These are phyloP conservation scores for Lactuca sativa DNA, from an alignment of 129 eudicot genomes.

Conservation along the genomic window DNA sequence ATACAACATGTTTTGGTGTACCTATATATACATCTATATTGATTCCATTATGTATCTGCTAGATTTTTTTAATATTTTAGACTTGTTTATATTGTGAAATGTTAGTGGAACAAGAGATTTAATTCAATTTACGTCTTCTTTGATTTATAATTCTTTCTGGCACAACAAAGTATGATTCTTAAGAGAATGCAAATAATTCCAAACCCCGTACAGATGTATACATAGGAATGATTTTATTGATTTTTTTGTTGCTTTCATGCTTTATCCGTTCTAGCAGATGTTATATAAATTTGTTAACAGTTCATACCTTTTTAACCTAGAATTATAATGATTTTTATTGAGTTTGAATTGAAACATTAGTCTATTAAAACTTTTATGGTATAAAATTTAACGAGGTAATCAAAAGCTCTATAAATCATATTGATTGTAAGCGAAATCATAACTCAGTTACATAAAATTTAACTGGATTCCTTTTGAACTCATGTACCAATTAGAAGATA, in stretches of 20 bases:
- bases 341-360: not conserved
- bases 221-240: too few species aligned
- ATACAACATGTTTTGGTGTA: too few species aligned
- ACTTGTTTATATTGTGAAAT: too few species aligned
- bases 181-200: too few species aligned
- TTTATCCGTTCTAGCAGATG: too few species aligned
- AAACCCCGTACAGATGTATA: too few species aligned
- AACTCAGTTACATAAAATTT: constrained; percentile 23
- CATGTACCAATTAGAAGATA: constrained; percentile 20
- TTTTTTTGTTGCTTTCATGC: too few species aligned
- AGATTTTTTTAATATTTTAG: too few species aligned
- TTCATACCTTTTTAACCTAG: not conserved
- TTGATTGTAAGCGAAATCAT: not conserved
- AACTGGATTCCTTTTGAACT: constrained; percentile 17
- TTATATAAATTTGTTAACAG: constrained; percentile 5
- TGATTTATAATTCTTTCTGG: not conserved
- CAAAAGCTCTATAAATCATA: not conserved
- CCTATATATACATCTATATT: too few species aligned
- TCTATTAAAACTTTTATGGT: not conserved
- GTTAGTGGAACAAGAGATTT: not conserved
- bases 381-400: constrained; percentile 2
- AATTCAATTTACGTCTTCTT: not conserved
- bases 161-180: constrained; percentile 1
- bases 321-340: constrained; percentile 1
- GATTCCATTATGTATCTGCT: too few species aligned